phyloP scores from a whole-genome alignment of 768 basidiomycete genomes.

The Ramaria sp. region DNA sequence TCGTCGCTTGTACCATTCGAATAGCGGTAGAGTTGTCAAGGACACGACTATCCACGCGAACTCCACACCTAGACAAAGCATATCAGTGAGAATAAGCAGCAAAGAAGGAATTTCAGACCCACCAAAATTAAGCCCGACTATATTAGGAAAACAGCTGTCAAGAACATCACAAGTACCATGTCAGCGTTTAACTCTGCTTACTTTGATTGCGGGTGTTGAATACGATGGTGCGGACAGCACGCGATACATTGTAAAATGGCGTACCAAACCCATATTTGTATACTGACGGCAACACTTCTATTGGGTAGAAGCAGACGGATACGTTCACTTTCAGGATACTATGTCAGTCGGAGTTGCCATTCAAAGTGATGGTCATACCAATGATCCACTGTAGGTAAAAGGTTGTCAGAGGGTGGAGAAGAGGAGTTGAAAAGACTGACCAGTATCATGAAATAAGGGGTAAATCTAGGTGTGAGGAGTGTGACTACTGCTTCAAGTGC shows the following conservation, averaged over 20 bases:
- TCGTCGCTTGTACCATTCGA: slow-evolving; percentile 33
- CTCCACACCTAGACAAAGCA: slow-evolving; percentile 23
- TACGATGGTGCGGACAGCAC: slow-evolving; percentile 48
- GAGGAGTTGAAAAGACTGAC: slow-evolving; percentile 14
- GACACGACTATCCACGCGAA: slow-evolving; percentile 47
- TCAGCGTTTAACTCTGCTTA: slow-evolving; percentile 13
- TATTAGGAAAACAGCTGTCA: neutral
- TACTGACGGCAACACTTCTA: slow-evolving; percentile 44
- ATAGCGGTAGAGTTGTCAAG: slow-evolving; percentile 38
- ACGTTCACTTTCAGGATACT: slow-evolving; percentile 37
- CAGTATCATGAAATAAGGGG: slow-evolving; percentile 50
- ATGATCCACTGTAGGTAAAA: neutral
- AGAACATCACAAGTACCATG: neutral
- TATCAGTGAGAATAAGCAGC: neutral
- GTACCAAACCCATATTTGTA: slow-evolving; percentile 59
- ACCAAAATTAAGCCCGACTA: neutral
- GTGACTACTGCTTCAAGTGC: slow-evolving; percentile 51
- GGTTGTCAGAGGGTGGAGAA: neutral
- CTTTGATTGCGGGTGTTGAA: slow-evolving; percentile 54
- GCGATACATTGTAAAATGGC: slow-evolving; percentile 65
- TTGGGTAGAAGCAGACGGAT: slow-evolving; percentile 45
- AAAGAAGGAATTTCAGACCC: neutral
- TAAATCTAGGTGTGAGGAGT: slow-evolving; percentile 38
- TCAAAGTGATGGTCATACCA: neutral
- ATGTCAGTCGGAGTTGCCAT: neutral